Evolutionary conservation across 1,284 basidiomycete species (phyloP).

Genomic region (Heterobasidion parviporum): DNA sequence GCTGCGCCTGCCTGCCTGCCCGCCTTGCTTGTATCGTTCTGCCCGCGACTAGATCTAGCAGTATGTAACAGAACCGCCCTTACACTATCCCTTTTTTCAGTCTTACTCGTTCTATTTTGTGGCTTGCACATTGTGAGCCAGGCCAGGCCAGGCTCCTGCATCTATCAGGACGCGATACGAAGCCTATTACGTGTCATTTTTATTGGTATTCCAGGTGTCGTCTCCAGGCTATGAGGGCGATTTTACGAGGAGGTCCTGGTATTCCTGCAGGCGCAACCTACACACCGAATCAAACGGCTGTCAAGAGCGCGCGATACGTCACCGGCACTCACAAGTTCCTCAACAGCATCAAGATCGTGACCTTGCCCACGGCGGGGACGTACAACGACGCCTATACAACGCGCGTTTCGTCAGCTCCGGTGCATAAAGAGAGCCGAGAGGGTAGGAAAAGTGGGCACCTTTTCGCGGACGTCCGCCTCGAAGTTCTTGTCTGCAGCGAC

Average conservation of each 20-base stretch:
- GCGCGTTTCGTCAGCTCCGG: neutral
- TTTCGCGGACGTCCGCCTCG: constrained; percentile 85
- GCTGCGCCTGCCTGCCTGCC: neutral
- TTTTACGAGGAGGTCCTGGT: constrained; percentile 33
- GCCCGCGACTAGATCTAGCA: no score
- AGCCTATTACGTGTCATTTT: no score
- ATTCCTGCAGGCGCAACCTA: constrained; percentile 69
- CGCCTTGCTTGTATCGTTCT: no score
- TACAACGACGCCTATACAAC: constrained; percentile 75
- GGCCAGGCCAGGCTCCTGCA: no score
- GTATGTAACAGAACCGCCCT: no score
- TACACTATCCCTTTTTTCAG: no score
- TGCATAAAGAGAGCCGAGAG: neutral
- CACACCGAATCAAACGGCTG: neutral
- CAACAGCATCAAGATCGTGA: constrained; percentile 94
- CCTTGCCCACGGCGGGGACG: constrained; percentile 91
- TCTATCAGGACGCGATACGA: no score
- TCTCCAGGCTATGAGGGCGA: neutral
- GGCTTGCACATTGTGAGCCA: no score
- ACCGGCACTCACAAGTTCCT: constrained; percentile 64
- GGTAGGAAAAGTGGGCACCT: constrained; percentile 36
- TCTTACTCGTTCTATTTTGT: no score
- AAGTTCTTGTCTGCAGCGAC: constrained; percentile 97
- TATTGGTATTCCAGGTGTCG: neutral
- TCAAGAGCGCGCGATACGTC: neutral